Evolutionary conservation across 148 eudicot species (phyloP).

Genomic region (Rhododendron griersonianum): DNA sequence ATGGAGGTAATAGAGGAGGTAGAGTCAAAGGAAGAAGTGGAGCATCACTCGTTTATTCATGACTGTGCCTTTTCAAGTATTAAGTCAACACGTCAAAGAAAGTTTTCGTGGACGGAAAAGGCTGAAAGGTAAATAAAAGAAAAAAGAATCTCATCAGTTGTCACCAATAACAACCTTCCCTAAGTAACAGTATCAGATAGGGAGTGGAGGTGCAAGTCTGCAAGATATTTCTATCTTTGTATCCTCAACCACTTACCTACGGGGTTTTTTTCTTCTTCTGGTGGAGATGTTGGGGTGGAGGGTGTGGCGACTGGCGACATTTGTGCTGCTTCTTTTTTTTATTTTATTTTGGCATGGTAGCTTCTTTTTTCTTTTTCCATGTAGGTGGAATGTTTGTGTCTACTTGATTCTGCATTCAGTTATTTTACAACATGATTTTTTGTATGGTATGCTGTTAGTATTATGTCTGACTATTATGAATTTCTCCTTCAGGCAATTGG

Average conservation of each 20-base stretch:
- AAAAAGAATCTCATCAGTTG: background rate
- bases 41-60: conserved; percentile 34
- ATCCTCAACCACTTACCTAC: background rate
- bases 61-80: conserved; percentile 50
- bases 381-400: background rate
- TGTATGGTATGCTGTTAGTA: background rate
- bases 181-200: background rate
- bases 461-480: background rate
- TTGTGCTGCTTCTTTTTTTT: background rate
- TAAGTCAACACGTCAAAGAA: conserved; percentile 44
- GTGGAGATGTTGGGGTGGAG: no score
- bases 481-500: conserved; percentile 52
- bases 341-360: background rate
- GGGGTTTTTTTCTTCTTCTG: background rate
- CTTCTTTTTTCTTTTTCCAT: background rate
- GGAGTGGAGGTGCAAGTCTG: background rate
- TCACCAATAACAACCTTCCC: background rate
- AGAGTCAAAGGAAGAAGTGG: conserved; percentile 31
- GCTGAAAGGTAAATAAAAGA: conserved; percentile 66
- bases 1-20: conserved; percentile 32
- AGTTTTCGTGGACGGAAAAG: conserved; percentile 74
- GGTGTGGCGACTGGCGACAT: no score
- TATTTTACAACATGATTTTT: background rate
- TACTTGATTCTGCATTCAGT: background rate
- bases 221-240: background rate